These are phyloP conservation scores for Fusarium albosuccineum DNA, from an alignment of 2,329 filamentous ascomycete species.

Conservation along the genomic window DNA sequence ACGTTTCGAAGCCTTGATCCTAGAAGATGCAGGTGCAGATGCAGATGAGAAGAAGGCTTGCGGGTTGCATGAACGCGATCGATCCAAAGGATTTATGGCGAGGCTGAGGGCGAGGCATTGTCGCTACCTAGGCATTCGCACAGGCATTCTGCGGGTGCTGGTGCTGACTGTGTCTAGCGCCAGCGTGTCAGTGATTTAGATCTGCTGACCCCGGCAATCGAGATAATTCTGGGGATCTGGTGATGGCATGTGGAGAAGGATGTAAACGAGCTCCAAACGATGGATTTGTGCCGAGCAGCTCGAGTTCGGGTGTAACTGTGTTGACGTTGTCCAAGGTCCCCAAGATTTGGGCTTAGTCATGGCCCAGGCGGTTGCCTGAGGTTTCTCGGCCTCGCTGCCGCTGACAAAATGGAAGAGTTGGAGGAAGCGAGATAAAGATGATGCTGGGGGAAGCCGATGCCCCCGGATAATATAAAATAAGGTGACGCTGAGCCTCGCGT, in stretches of 20 bases:
- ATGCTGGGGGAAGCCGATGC: too few relatives aligned
- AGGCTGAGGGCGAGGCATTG: conserved; percentile 11
- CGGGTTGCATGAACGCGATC: background rate
- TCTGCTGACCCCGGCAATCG: background rate
- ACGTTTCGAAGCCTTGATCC: background rate
- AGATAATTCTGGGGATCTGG: background rate
- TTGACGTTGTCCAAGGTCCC: too few relatives aligned
- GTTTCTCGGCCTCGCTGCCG: too few relatives aligned
- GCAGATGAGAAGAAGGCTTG: too few relatives aligned
- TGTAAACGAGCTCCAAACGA: background rate
- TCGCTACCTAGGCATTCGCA: background rate
- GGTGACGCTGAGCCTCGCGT: too few relatives aligned
- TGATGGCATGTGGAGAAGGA: background rate
- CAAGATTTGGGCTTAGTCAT: too few relatives aligned
- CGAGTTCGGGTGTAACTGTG: too few relatives aligned
- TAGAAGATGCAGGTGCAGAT: background rate
- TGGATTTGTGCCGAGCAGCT: too few relatives aligned
- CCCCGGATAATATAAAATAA: background rate
- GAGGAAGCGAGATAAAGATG: too few relatives aligned
- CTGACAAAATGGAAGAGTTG: too few relatives aligned
- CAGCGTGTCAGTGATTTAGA: background rate
- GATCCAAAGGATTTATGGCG: background rate
- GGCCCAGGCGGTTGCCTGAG: too few relatives aligned
- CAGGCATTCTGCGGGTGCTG: conserved; percentile 14
- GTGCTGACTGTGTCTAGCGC: background rate